Conservation (phyloP, 805 yeast species). For the Ogataea dorogensis region DNA sequence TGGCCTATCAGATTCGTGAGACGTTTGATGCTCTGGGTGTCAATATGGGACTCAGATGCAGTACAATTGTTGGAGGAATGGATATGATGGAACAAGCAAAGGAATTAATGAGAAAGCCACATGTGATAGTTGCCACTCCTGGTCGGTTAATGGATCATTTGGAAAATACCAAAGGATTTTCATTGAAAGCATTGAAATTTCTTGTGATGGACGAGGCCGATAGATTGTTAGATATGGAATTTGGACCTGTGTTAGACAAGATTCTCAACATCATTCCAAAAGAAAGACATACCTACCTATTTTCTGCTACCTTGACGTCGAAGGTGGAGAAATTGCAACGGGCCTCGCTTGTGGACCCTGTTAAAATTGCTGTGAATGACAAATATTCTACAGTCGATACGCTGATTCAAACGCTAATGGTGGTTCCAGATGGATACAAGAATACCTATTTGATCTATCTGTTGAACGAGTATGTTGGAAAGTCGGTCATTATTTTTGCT, state of each 20-base stretch:
- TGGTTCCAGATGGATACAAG: slow-evolving; percentile 89
- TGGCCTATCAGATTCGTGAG: slow-evolving; percentile 86
- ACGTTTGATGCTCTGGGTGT: slow-evolving; percentile 93
- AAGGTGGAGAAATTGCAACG: slow-evolving; percentile 93
- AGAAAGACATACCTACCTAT: slow-evolving; percentile 78
- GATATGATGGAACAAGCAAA: slow-evolving; percentile 97
- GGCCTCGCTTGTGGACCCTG: slow-evolving; percentile 87
- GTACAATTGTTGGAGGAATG: slow-evolving; percentile 96
- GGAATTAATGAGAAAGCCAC: slow-evolving; percentile 91
- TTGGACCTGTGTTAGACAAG: slow-evolving; percentile 90
- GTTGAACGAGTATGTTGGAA: slow-evolving; percentile 79
- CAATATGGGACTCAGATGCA: slow-evolving; percentile 86
- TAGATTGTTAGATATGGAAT: slow-evolving; percentile 91
- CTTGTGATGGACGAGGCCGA: slow-evolving; percentile 98
- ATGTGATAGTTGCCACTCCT: slow-evolving; percentile 92
- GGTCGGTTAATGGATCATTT: slow-evolving; percentile 86
- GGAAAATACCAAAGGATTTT: slow-evolving; percentile 88
- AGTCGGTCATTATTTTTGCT: slow-evolving; percentile 84
- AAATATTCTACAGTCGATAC: slow-evolving; percentile 93
- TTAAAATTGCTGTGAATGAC: slow-evolving; percentile 83
- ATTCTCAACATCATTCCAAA: slow-evolving; percentile 81
- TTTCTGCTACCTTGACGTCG: slow-evolving; percentile 96
- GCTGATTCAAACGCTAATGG: slow-evolving; percentile 82
- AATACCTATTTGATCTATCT: slow-evolving; percentile 83
- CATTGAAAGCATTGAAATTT: slow-evolving; percentile 71